Base-by-base conservation (phyloP, 164 flowering plant species). In the Aristolochia fimbriata region DNA sequence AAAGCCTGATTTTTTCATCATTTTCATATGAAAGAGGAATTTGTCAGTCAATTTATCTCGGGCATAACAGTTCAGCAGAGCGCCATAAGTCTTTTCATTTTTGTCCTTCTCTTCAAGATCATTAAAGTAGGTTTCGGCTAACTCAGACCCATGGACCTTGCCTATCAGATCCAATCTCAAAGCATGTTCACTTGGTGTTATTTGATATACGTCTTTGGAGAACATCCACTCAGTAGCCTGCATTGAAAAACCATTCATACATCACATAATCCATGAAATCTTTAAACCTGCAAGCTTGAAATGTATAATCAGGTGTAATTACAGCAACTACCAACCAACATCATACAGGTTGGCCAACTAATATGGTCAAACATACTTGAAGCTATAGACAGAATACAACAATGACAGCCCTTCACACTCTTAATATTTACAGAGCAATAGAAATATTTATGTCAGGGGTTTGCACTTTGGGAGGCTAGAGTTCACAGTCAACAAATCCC, bases 191-290 rank as follows among this genome's bases (percentile, higher is more conserved):
- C 65, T 62, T 0, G 91, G 67, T 43, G 88, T 33, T 49, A 87
- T 79, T 37, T 37, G 1, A 37, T 37, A 37, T 27, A 43, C 25
- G 60, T 70, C 78, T 51, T 65, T 76, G 15, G 67, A 68, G 14
- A 71, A 69, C 90, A 82, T 83, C 95, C 98, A 91, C 43, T 87
- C 84, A 45, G 84, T 82, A 54, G 87, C 87, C 98, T 92, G 80
- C 74, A 73, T 59, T 51, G 45, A 49, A 9, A 19, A 37, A 10
- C 43, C 43, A 37, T 37, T 37, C 4, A 7, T 7, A 7, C 8
- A 3, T 37, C 43, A 37, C 12, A 37, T 37, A 37, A 37, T 3
- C 10, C 43, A 3, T 37, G 43, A 37, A 37, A 37, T 37, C 9
- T 37, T 0, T 1, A 37, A 37, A 37, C 4, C 10, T 10, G 43